Evolutionary conservation across 495 filamentous ascomycete species (phyloP).

Genomic region (Aspergillus biplanus): DNA sequence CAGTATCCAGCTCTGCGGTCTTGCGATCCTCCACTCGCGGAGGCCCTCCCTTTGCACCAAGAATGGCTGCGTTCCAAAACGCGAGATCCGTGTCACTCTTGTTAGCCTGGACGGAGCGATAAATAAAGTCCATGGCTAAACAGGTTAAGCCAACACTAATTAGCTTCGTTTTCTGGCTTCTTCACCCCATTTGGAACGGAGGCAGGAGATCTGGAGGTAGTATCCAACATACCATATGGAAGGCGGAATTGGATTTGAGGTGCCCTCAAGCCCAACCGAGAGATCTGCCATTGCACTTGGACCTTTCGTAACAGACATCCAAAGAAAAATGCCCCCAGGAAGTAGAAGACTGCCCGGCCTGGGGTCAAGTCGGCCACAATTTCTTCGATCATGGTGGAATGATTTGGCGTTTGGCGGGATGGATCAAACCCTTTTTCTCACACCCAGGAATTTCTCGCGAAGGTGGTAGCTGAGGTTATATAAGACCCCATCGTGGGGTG

Average conservation of each 20-base stretch:
- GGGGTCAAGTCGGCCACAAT: constrained; percentile 33
- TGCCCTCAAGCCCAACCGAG: constrained; percentile 41
- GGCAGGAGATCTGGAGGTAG: neutral
- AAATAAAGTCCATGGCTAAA: constrained; percentile 66
- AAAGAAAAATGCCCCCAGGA: constrained; percentile 32
- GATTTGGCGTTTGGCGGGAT: neutral
- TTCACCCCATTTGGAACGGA: too few species aligned
- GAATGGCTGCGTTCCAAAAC: constrained; percentile 60
- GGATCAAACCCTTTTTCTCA: neutral
- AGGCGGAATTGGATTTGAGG: constrained; percentile 37
- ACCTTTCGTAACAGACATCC: constrained; percentile 34
- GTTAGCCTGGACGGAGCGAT: constrained; percentile 51
- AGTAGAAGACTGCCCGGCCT: constrained; percentile 29
- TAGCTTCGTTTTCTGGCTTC: too few species aligned
- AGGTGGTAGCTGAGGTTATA: constrained; percentile 6
- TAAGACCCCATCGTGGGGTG: neutral
- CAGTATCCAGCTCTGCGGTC: constrained; percentile 64
- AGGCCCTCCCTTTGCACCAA: constrained; percentile 33
- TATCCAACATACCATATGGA: constrained; percentile 36
- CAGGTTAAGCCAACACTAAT: too few species aligned
- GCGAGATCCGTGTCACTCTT: constrained; percentile 57
- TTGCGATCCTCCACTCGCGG: constrained; percentile 31
- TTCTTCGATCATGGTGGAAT: constrained; percentile 42
- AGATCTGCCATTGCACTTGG: constrained; percentile 37
- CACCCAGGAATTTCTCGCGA: neutral